Evolutionary conservation across 345 rosid species (phyloP).

Genomic region (Hibiscus tridactylites): DNA sequence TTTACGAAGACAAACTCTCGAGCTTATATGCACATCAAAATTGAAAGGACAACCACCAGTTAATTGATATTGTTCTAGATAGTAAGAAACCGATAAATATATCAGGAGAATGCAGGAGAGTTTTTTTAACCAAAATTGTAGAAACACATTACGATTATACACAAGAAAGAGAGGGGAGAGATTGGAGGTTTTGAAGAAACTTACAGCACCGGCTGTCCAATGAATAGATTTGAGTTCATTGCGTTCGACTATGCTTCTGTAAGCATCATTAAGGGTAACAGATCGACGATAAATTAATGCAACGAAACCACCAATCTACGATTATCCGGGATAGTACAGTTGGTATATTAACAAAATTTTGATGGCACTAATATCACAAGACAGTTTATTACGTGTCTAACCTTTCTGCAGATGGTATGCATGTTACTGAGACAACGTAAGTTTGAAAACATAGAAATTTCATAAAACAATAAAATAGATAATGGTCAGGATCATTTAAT

Average conservation of each 20-base stretch:
- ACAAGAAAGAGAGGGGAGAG: background rate
- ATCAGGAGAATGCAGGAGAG: background rate
- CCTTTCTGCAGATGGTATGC: background rate
- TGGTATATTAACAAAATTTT: background rate
- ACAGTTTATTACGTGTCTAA: background rate
- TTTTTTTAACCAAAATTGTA: background rate
- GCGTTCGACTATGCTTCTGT: conserved; percentile 74
- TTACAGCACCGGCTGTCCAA: conserved; percentile 82
- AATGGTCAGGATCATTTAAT: background rate
- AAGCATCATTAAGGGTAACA: conserved; percentile 33
- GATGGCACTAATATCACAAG: background rate
- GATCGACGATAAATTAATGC: conserved; percentile 1
- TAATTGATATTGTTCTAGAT: background rate
- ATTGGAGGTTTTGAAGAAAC: conserved; percentile 18
- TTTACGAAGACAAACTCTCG: background rate
- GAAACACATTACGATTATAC: background rate
- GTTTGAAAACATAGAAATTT: background rate
- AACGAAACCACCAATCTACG: background rate
- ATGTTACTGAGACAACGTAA: background rate
- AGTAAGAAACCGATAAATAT: too few species aligned
- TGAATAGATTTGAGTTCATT: conserved; percentile 60
- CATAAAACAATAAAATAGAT: background rate
- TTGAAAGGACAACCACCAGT: background rate
- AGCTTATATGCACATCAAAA: background rate
- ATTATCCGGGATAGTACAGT: background rate